Evolutionary conservation across 192 early-diverging fungal genomes (phyloP).

Genomic region (Gonapodya sp.): DNA sequence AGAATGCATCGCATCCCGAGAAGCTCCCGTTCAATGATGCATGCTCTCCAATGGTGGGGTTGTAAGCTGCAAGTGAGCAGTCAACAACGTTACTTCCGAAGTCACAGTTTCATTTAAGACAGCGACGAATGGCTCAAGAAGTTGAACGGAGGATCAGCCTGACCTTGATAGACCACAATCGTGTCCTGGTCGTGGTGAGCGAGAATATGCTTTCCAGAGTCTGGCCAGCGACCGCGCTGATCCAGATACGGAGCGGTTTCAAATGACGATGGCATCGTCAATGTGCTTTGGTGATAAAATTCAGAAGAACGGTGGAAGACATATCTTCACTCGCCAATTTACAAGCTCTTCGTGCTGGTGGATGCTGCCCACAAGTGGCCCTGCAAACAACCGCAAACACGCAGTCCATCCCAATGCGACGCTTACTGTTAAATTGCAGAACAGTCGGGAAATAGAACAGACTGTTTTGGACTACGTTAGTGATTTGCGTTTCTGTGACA

Average conservation of each 20-base stretch:
- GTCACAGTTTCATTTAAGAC: background rate
- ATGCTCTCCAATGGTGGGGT: slow-evolving; percentile 21
- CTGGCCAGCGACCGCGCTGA: background rate
- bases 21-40: slow-evolving; percentile 28
- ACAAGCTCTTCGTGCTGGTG: no score
- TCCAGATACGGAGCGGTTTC: background rate
- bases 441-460: no score
- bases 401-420: no score
- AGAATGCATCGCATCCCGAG: slow-evolving; percentile 24
- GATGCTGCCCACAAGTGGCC: no score
- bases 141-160: background rate
- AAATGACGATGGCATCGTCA: background rate
- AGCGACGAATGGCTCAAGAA: background rate
- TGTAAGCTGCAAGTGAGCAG: slow-evolving; percentile 18
- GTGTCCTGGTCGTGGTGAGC: slow-evolving; percentile 21
- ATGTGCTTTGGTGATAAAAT: no score
- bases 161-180: slow-evolving; percentile 28
- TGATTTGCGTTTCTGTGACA: no score
- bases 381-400: no score
- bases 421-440: no score
- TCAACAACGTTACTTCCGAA: background rate
- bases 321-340: no score
- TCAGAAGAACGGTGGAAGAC: no score
- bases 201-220: slow-evolving; percentile 14
- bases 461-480: no score